Evolutionary conservation across 176 grass and related monocot genomes (phyloP).

Genomic region (Melocanna baccifera): DNA sequence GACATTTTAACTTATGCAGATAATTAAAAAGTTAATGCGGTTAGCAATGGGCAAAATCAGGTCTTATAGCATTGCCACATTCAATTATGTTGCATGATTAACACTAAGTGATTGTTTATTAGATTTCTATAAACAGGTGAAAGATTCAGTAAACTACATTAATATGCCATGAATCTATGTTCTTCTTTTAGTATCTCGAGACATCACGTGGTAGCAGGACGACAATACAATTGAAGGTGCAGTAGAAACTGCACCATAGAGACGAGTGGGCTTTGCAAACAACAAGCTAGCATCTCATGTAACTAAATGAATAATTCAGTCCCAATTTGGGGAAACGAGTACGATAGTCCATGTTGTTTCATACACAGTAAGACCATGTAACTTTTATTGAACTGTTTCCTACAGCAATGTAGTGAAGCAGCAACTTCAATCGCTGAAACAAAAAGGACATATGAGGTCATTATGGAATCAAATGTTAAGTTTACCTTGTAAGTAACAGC

Average conservation of each 20-base stretch:
- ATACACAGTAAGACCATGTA: no score
- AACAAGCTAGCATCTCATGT: not conserved
- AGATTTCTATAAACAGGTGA: not conserved
- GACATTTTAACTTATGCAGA: not conserved
- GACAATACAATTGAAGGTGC: not conserved
- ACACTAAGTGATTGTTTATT: not conserved
- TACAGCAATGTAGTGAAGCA: no score
- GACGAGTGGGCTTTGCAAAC: not conserved
- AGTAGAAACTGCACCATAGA: not conserved
- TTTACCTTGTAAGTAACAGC: no score
- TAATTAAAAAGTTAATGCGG: not conserved
- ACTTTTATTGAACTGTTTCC: no score
- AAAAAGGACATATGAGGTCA: no score
- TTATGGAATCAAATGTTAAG: no score
- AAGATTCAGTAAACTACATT: not conserved
- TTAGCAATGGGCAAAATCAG: not conserved
- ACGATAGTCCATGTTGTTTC: no score
- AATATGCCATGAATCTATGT: not conserved
- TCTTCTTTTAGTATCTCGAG: not conserved
- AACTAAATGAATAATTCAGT: not conserved
- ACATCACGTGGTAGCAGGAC: not conserved
- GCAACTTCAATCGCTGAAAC: no score
- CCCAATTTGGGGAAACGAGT: no score
- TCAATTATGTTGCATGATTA: slow-evolving; percentile 8
- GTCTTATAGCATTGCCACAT: not conserved